These are phyloP conservation scores for Tripterygium wilfordii DNA, from an alignment of 177 flowering plant genomes.

Conservation along the genomic window DNA sequence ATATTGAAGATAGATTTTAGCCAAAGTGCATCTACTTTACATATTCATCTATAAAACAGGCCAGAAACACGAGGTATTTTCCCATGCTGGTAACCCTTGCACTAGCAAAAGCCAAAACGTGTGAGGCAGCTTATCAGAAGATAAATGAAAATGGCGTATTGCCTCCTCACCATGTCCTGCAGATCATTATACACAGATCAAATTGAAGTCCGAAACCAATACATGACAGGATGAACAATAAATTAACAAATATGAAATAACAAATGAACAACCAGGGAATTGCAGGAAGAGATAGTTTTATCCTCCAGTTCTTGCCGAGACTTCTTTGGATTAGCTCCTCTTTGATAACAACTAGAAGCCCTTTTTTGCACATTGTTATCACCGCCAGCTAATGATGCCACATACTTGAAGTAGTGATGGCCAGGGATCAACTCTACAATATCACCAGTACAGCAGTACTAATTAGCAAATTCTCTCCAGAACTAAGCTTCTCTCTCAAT, in stretches of 20 bases:
- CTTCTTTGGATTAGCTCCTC: conserved; percentile 38
- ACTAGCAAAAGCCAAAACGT: conserved; percentile 80
- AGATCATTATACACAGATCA: neutral
- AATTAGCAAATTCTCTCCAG: conserved; percentile 34
- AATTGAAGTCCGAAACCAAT: neutral
- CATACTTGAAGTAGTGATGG: conserved; percentile 55
- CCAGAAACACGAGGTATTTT: conserved; percentile 75
- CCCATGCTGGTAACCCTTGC: conserved; percentile 82
- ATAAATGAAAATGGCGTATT: conserved; percentile 46
- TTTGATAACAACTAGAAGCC: conserved; percentile 19
- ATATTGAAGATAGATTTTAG: no score
- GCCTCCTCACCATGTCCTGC: conserved; percentile 28
- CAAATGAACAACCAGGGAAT: no score
- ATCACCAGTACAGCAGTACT: conserved; percentile 61
- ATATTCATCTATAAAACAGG: no score
- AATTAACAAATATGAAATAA: no score
- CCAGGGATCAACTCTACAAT: conserved; percentile 91
- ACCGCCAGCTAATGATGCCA: conserved; percentile 10
- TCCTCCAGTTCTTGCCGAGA: conserved; percentile 27
- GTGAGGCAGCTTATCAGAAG: conserved; percentile 38
- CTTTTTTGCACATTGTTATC: conserved; percentile 14
- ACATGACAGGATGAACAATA: no score
- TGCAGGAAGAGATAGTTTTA: no score
- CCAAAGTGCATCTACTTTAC: no score
- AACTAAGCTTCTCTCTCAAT: conserved; percentile 46